Percentiles rank a stretch among this genome's conserved stretches.
Conservation (phyloP, 371 early-diverging fungal genomes). For the Lichtheimia corymbifera region DNA sequence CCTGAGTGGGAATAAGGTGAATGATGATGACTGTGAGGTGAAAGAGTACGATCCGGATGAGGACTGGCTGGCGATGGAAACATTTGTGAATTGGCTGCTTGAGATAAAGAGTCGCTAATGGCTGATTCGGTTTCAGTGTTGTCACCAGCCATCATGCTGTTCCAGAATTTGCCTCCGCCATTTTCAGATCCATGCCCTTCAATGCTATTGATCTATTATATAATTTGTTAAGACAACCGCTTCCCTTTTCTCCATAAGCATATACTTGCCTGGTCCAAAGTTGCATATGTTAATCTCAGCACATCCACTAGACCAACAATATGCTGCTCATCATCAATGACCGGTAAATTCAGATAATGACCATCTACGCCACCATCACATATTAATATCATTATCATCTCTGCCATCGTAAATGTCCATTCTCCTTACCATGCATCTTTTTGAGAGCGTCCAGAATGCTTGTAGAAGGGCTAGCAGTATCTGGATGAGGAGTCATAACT, state of each 20-base stretch:
- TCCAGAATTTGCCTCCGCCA: conserved; percentile 24
- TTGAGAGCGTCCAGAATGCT: conserved; percentile 91
- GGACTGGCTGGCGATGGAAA: conserved; percentile 26
- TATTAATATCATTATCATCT: not conserved
- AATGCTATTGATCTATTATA: conserved; percentile 35
- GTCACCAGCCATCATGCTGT: conserved; percentile 16
- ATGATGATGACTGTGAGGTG: conserved; percentile 26
- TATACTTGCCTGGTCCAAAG: conserved; percentile 64
- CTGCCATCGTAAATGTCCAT: not conserved
- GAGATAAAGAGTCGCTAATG: conserved; percentile 49
- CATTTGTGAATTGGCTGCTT: conserved; percentile 25
- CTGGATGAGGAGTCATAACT: conserved; percentile 24
- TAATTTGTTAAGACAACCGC: not conserved
- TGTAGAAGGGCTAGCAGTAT: conserved; percentile 74
- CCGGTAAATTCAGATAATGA: conserved; percentile 94
- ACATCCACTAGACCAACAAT: conserved; percentile 95
- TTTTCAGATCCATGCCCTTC: conserved; percentile 29
- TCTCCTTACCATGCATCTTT: conserved; percentile 66
- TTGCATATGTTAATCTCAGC: conserved; percentile 84
- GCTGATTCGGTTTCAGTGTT: conserved; percentile 42
- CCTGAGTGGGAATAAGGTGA: conserved; percentile 19
- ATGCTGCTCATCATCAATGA: conserved; percentile 76
- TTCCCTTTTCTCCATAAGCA: not conserved
- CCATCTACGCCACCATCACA: conserved; percentile 61
- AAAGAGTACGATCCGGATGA: conserved; percentile 32